Percentiles rank a stretch among this genome's conserved stretches.
Conservation (phyloP, 164 flowering plant species). For the Vitis vinifera region ASM3070453v1 NC_081817.1:3753501-3754000, state of each 20-base stretch:
- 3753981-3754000: conserved; percentile 57
- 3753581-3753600: conserved; percentile 62
- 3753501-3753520: conserved; percentile 22
- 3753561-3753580: conserved; percentile 46
- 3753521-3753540: not conserved
- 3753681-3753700: conserved; percentile 62
- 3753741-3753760: conserved; percentile 13
- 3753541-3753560: conserved; percentile 31
- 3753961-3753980: conserved; percentile 65
- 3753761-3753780: not conserved
- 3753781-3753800: not conserved
- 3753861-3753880: conserved; percentile 64
- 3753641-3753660: conserved; percentile 73
- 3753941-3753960: conserved; percentile 70
- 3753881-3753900: conserved; percentile 71
- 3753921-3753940: conserved; percentile 68
- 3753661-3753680: conserved; percentile 64
- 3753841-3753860: conserved; percentile 62
- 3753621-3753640: conserved; percentile 65
- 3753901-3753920: conserved; percentile 81
- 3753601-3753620: conserved; percentile 70
- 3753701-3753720: conserved; percentile 66
- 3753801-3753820: conserved; percentile 56
- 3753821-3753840: conserved; percentile 68
- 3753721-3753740: conserved; percentile 78